Evolutionary conservation across 176 grass and related monocot species (phyloP).

Genomic region (Urochloa ruziziensis): DNA sequence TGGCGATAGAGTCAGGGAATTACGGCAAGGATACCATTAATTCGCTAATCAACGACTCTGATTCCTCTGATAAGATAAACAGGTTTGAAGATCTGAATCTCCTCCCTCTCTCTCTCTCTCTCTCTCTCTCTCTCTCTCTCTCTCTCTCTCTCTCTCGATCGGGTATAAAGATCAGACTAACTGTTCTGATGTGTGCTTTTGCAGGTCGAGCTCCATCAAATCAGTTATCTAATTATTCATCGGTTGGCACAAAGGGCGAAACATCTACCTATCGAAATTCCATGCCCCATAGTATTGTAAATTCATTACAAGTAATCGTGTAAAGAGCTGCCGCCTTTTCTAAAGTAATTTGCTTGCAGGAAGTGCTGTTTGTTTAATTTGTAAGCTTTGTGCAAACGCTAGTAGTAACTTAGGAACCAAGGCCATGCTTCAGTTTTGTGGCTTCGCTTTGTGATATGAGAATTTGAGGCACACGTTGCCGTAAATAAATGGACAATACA

Average conservation of each 20-base stretch:
- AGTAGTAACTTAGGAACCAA: not conserved
- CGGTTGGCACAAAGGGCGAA: not conserved
- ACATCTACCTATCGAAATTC: not conserved
- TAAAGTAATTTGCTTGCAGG: slow-evolving; percentile 23
- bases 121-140: too few species aligned
- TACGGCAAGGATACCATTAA: slow-evolving; percentile 21
- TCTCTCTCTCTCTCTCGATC: too few species aligned
- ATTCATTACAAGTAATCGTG: slow-evolving; percentile 34
- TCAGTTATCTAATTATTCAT: slow-evolving; percentile 32
- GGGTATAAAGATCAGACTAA: not conserved
- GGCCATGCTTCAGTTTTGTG: slow-evolving; percentile 18
- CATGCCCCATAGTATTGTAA: slow-evolving; percentile 17
- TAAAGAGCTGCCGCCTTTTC: slow-evolving; percentile 45
- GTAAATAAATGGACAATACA: slow-evolving; percentile 39
- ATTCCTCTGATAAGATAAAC: slow-evolving; percentile 41
- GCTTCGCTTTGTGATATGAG: slow-evolving; percentile 19
- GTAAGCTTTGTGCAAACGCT: not conserved
- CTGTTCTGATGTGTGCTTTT: not conserved
- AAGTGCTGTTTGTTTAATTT: slow-evolving; percentile 37
- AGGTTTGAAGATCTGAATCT: slow-evolving; percentile 32
- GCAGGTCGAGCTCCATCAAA: slow-evolving; percentile 41
- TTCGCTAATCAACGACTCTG: slow-evolving; percentile 7
- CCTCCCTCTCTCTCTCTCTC: too few species aligned
- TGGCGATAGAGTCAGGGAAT: slow-evolving; percentile 49
- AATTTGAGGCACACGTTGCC: slow-evolving; percentile 1